Evolutionary conservation across 2,329 filamentous ascomycete species (phyloP).

Genomic region (Plectosphaerella plurivora): DNA sequence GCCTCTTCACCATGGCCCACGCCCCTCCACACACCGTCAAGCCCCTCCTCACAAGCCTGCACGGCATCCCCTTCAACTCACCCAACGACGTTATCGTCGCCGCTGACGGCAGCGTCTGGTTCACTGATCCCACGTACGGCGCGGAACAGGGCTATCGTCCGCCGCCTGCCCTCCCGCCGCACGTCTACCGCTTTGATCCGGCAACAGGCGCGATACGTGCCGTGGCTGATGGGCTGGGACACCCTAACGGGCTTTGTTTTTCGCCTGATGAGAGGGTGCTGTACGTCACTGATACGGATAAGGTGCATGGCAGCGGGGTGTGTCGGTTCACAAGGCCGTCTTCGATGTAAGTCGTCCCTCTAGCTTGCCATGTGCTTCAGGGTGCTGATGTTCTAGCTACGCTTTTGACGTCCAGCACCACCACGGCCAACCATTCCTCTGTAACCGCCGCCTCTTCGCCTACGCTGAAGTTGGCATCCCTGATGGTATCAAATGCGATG

Average conservation of each 20-base stretch:
- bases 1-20: slow-evolving; percentile 25
- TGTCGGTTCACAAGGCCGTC: slow-evolving; percentile 8
- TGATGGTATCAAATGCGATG: slow-evolving; percentile 41
- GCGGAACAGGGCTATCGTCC: slow-evolving; percentile 41
- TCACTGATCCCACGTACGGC: slow-evolving; percentile 46
- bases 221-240: slow-evolving; percentile 41
- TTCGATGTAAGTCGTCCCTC: slow-evolving; percentile 1
- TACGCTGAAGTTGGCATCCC: slow-evolving; percentile 43
- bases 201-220: slow-evolving; percentile 31
- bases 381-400: slow-evolving; percentile 12
- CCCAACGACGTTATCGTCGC: slow-evolving; percentile 42
- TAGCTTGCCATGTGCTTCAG: background rate
- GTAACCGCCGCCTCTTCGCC: slow-evolving; percentile 45
- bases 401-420: slow-evolving; percentile 8
- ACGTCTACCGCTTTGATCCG: slow-evolving; percentile 44
- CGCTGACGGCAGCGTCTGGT: slow-evolving; percentile 40
- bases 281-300: slow-evolving; percentile 40
- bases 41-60: slow-evolving; percentile 6
- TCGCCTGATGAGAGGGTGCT: slow-evolving; percentile 37
- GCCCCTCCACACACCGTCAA: slow-evolving; percentile 21
- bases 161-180: slow-evolving; percentile 35
- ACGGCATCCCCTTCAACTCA: slow-evolving; percentile 35
- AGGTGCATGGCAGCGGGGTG: slow-evolving; percentile 25
- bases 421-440: slow-evolving; percentile 24
- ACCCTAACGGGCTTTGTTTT: slow-evolving; percentile 41